Evolutionary conservation across 2,329 filamentous ascomycete genomes (phyloP), one percentile per base, ranked within the genome.

Genomic region (Botrytis byssoidea): DNA sequence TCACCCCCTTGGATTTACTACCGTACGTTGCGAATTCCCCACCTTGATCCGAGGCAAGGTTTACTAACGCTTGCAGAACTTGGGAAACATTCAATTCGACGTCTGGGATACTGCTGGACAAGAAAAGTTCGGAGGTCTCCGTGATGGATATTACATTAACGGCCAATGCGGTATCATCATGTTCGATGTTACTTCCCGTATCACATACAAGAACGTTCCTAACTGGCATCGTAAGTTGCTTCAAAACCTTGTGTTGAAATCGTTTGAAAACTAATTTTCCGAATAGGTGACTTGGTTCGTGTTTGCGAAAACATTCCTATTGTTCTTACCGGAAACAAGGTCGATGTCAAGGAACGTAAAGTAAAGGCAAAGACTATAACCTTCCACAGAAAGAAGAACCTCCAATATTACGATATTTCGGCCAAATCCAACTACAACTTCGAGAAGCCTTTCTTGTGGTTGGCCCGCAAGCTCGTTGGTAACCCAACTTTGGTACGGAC

Each of bases 351-450:
- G 93, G 96, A 99, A 91, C 94, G 96, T 86, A 99, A 99, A 88
- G 96, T 99, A 84, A 99, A 99, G 92, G 96, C 96, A 83, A 99
- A 99, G 93, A 97, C 95, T 84, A 99, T 99, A 86, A 99, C 96
- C 79, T 99, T 99, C 93, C 96, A 99, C 90, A 94, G 96, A 87
- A 99, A 99, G 93, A 99, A 99, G 92, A 99, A 98, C 87, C 92
- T 99, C 71, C 96, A 99, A 87, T 99, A 98, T 91, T 99, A 99
- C 90, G 96, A 98, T 81, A 98, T 98, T 84, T 98, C 94, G 60
- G 96, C 96, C 86, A 99, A 98, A 89, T 98, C 95, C 83, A 98
- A 98, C 90, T 98, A 99, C 88, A 98, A 98, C 91, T 98, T 98
- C 85, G 95, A 98, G 92, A 99, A 98, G 91, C 95, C 95, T 77